These are phyloP conservation scores for Ascoidea tarda DNA, from an alignment of 805 yeast genomes.

Conservation along the genomic window DNA sequence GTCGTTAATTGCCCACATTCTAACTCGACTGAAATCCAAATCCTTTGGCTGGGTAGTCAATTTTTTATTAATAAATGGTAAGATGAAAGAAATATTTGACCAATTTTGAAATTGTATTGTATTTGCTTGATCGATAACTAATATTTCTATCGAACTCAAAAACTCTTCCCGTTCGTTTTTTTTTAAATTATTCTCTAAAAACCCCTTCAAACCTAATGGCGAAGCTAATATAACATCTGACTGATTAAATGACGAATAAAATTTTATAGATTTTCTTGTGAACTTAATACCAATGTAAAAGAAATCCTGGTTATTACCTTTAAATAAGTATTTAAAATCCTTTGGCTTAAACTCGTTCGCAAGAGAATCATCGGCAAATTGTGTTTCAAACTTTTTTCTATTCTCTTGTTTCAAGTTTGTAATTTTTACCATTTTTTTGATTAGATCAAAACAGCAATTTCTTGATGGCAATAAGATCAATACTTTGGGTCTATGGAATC, in stretches of 20 bases:
- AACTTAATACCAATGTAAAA: slow-evolving; percentile 85
- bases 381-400: slow-evolving; percentile 55
- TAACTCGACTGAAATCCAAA: slow-evolving; percentile 81
- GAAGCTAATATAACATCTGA: slow-evolving; percentile 85
- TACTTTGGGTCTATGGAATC: slow-evolving; percentile 88
- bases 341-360: slow-evolving; percentile 52
- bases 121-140: slow-evolving; percentile 72
- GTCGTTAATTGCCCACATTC: slow-evolving; percentile 88
- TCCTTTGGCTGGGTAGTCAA: slow-evolving; percentile 67
- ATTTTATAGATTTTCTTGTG: slow-evolving; percentile 74
- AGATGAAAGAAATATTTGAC: slow-evolving; percentile 66
- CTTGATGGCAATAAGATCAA: slow-evolving; percentile 76
- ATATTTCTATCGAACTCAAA: slow-evolving; percentile 74
- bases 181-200: slow-evolving; percentile 50
- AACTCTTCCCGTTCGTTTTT: slow-evolving; percentile 60
- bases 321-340: slow-evolving; percentile 67
- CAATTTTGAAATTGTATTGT: slow-evolving; percentile 87
- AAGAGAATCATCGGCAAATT: slow-evolving; percentile 34
- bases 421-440: slow-evolving; percentile 42
- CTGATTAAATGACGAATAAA: slow-evolving; percentile 71
- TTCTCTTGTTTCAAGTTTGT: slow-evolving; percentile 73
- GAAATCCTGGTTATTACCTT: slow-evolving; percentile 85
- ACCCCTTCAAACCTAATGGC: slow-evolving; percentile 76
- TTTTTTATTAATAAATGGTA: slow-evolving; percentile 56
- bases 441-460: slow-evolving; percentile 56